Percentiles rank a stretch among this genome's conserved stretches.
These are phyloP conservation scores for Gyrodon lividus DNA, from an alignment of 768 basidiomycete species.

Conservation along the genomic window DNA sequence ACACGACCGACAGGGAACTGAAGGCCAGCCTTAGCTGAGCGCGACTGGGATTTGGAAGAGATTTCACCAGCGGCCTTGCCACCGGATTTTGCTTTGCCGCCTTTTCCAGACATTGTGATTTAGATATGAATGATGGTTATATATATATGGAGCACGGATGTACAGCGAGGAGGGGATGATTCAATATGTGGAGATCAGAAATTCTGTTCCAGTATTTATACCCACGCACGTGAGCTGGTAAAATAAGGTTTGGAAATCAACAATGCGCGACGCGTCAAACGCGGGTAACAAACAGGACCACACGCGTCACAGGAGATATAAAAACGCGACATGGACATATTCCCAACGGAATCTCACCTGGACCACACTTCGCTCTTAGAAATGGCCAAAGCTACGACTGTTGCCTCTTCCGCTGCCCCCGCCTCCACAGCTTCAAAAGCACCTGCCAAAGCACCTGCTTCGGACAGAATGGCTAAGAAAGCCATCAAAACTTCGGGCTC, in stretches of 20 bases:
- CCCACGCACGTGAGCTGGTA: constrained; percentile 8
- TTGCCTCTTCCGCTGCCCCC: constrained; percentile 67
- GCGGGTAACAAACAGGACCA: constrained; percentile 36
- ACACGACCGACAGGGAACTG: constrained; percentile 61
- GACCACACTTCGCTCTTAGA: constrained; percentile 13
- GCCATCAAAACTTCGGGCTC: constrained; percentile 59
- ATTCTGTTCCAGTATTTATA: constrained; percentile 29
- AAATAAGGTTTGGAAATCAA: constrained; percentile 40
- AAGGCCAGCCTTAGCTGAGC: constrained; percentile 42
- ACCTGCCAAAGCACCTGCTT: constrained; percentile 41
- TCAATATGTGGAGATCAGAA: constrained; percentile 8
- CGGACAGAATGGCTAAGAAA: constrained; percentile 42
- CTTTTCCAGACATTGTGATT: constrained; percentile 39
- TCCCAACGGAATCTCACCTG: neutral
- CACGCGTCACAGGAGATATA: constrained; percentile 33
- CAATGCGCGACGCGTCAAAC: constrained; percentile 35
- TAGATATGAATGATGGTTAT: neutral
- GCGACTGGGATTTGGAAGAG: constrained; percentile 33
- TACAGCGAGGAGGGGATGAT: constrained; percentile 1
- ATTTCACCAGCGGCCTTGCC: constrained; percentile 52
- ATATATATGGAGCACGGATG: neutral
- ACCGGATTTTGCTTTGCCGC: constrained; percentile 64
- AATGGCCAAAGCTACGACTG: constrained; percentile 71
- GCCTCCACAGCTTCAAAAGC: constrained; percentile 43
- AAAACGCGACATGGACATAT: constrained; percentile 14